phyloP scores from a whole-genome alignment of 2,329 filamentous ascomycete species.

The Arthrinium phaeospermum region DNA sequence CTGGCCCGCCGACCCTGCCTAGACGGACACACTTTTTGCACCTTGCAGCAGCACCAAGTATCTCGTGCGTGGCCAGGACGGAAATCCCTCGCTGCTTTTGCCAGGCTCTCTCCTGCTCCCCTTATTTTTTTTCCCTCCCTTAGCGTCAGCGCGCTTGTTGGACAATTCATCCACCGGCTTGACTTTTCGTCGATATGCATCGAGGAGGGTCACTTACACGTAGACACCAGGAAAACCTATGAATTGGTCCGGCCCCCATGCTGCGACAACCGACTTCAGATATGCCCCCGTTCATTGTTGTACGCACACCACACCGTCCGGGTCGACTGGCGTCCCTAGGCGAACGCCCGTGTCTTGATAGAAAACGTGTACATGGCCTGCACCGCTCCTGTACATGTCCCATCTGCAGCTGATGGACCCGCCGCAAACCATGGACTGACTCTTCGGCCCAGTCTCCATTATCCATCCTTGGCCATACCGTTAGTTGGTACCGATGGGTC shows the following conservation, averaged over 20 bases:
- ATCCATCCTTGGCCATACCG: slow-evolving; percentile 4
- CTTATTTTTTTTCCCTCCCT: background rate
- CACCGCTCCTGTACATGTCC: slow-evolving; percentile 1
- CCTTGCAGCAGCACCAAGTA: slow-evolving; percentile 8
- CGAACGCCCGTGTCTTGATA: slow-evolving; percentile 1
- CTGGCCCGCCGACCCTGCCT: slow-evolving; percentile 7
- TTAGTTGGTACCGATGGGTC: slow-evolving; percentile 3
- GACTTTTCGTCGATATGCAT: slow-evolving; percentile 9
- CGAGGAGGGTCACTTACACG: slow-evolving; percentile 16
- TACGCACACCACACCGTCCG: background rate
- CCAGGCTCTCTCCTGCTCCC: background rate
- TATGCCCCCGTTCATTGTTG: slow-evolving; percentile 9
- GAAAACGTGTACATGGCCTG: background rate
- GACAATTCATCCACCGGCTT: slow-evolving; percentile 7
- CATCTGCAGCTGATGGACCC: slow-evolving; percentile 14
- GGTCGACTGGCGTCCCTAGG: background rate
- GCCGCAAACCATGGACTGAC: background rate
- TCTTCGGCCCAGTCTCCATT: background rate
- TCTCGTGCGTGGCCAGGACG: slow-evolving; percentile 16
- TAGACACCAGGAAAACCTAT: slow-evolving; percentile 9
- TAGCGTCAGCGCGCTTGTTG: slow-evolving; percentile 18
- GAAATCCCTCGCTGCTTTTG: slow-evolving; percentile 44
- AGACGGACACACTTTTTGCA: background rate
- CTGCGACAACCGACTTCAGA: slow-evolving; percentile 3
- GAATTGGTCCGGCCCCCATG: slow-evolving; percentile 8